Conservation (phyloP, 2,329 filamentous ascomycete genomes). For the Exophiala sideris region DNA sequence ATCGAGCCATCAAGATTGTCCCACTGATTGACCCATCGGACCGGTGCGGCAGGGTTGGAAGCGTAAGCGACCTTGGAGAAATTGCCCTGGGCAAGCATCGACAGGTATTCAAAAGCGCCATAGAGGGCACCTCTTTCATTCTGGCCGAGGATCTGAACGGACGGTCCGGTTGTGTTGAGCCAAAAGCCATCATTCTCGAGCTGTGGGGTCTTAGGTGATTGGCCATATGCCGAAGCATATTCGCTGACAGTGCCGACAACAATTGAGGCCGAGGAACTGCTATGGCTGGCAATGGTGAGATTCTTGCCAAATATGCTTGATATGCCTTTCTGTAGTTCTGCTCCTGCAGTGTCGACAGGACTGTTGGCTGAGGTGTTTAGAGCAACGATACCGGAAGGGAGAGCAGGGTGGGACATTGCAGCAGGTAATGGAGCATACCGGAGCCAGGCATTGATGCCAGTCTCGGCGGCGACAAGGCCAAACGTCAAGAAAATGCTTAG, state of each 20-base stretch:
- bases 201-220: slow-evolving; percentile 23
- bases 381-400: slow-evolving; percentile 51
- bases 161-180: slow-evolving; percentile 44
- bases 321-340: slow-evolving; percentile 59
- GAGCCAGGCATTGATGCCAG: slow-evolving; percentile 61
- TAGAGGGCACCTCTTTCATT: slow-evolving; percentile 68
- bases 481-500: slow-evolving; percentile 6
- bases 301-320: slow-evolving; percentile 54
- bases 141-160: slow-evolving; percentile 55
- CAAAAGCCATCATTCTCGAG: slow-evolving; percentile 54
- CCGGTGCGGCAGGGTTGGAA: slow-evolving; percentile 57
- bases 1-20: slow-evolving; percentile 64
- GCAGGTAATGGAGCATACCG: slow-evolving; percentile 57
- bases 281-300: slow-evolving; percentile 34
- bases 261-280: slow-evolving; percentile 25
- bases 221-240: slow-evolving; percentile 30
- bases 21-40: slow-evolving; percentile 72
- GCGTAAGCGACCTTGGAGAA: slow-evolving; percentile 47
- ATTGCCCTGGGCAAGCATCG: slow-evolving; percentile 60
- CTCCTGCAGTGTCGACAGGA: slow-evolving; percentile 58
- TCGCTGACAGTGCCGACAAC: slow-evolving; percentile 35
- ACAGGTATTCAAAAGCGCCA: slow-evolving; percentile 66
- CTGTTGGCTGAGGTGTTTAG: slow-evolving; percentile 54
- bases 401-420: slow-evolving; percentile 35
- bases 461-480: slow-evolving; percentile 46